Evolutionary conservation across 2,329 filamentous ascomycete genomes (phyloP).

Genomic region (Magnaporthiopsis incrustans): DNA sequence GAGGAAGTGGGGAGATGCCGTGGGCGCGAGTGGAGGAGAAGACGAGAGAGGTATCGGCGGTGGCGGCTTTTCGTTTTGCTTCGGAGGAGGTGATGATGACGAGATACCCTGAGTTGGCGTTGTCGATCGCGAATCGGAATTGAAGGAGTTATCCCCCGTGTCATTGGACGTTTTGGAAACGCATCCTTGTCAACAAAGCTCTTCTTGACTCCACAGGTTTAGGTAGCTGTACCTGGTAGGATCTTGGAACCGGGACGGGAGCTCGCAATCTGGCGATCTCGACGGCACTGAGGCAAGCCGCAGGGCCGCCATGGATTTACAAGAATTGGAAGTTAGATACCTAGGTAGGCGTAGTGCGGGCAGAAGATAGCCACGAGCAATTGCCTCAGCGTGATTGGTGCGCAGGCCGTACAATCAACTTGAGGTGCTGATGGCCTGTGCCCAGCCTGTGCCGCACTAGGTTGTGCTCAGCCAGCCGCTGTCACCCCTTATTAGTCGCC

Average conservation of each 20-base stretch:
- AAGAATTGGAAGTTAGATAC: too few relatives aligned
- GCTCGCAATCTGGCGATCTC: neutral
- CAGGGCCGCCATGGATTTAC: too few relatives aligned
- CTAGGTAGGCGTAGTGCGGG: neutral
- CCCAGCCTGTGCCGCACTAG: neutral
- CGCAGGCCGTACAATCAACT: neutral
- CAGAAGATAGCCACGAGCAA: neutral
- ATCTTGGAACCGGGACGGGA: too few relatives aligned
- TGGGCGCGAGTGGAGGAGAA: conserved; percentile 36
- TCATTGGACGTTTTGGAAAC: neutral
- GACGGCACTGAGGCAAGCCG: too few relatives aligned
- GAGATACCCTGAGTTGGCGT: conserved; percentile 30
- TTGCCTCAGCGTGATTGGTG: neutral
- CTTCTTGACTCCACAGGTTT: neutral
- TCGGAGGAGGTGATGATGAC: conserved; percentile 37
- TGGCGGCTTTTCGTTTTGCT: conserved; percentile 52
- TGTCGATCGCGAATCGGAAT: neutral
- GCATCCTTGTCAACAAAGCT: neutral
- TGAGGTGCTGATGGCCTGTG: neutral
- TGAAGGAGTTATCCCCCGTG: neutral
- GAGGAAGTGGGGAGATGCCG: conserved; percentile 78
- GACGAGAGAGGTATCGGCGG: conserved; percentile 23
- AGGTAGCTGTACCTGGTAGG: too few relatives aligned
- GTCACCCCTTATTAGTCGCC: too few relatives aligned
- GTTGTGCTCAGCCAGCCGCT: neutral